phyloP scores from a whole-genome alignment of 2,329 filamentous ascomycete genomes.

The Cytospora mali region DNA sequence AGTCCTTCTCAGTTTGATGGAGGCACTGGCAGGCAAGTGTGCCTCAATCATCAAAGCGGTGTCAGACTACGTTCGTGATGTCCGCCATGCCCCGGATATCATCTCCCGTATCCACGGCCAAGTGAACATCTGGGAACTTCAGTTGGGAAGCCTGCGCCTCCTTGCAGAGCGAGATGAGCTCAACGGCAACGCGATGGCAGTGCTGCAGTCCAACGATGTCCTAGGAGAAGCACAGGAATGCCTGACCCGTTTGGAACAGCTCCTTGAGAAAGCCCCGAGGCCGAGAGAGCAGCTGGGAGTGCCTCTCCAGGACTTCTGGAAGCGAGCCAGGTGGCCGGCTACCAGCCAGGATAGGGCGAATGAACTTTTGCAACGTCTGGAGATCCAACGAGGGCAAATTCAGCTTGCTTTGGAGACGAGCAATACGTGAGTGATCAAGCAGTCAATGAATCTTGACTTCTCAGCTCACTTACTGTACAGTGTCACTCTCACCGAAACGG shows the following conservation, averaged over 20 bases:
- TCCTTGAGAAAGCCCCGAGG: not conserved
- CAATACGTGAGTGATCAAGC: not conserved
- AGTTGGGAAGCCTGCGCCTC: not conserved
- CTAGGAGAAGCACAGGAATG: not conserved
- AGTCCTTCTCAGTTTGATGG: not conserved
- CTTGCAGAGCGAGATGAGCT: not conserved
- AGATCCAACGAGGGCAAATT: not conserved
- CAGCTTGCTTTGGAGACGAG: not conserved
- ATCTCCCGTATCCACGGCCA: not conserved
- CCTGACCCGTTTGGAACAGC: not conserved
- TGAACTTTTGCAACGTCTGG: not conserved
- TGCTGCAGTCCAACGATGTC: not conserved
- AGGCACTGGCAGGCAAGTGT: not conserved
- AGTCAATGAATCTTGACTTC: too few relatives aligned
- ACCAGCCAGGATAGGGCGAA: not conserved
- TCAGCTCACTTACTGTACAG: not conserved
- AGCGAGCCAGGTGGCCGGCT: not conserved
- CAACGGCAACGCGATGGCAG: not conserved
- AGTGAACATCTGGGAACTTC: not conserved
- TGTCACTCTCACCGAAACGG: rapidly evolving
- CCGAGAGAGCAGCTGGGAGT: not conserved
- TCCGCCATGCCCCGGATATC: not conserved
- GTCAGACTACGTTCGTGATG: not conserved
- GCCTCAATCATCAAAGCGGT: not conserved
- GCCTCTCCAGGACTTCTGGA: not conserved